A percentile compares a stretch with the other conserved stretches of the same genome.
Evolutionary conservation across 305 asterid genomes (phyloP).

Genomic region (Caryopteris hybrid): DNA sequence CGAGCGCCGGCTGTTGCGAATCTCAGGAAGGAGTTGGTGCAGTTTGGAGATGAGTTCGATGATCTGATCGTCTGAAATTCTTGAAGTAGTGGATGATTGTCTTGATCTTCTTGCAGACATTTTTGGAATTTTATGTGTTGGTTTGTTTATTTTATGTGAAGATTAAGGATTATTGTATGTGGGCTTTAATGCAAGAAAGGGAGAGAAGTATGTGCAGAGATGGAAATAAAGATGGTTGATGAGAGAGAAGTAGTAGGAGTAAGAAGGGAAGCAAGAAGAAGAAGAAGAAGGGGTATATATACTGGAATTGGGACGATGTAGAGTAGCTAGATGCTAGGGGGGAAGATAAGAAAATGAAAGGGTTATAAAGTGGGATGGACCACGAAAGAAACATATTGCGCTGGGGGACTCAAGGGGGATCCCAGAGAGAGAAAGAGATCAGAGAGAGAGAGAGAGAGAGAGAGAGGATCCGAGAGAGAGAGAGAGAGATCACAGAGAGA

Average conservation of each 20-base stretch:
- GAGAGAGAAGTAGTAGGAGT: constrained; percentile 1
- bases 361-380: constrained; percentile 48
- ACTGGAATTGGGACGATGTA: neutral
- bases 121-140: constrained; percentile 7
- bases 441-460: constrained; percentile 20
- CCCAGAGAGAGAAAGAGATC: neutral
- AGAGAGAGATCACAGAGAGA: neutral
- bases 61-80: constrained; percentile 81
- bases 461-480: constrained; percentile 1
- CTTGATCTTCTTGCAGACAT: constrained; percentile 92
- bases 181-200: neutral
- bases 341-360: constrained; percentile 33
- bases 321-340: constrained; percentile 8
- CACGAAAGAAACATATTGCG: constrained; percentile 22
- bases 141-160: neutral
- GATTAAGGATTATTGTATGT: neutral
- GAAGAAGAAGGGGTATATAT: neutral
- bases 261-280: constrained; percentile 12
- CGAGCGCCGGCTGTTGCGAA: constrained; percentile 59
- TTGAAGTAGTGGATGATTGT: constrained; percentile 43
- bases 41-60: constrained; percentile 77
- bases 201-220: too few relatives aligned
- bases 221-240: too few relatives aligned
- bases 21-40: constrained; percentile 85
- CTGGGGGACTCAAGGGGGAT: neutral